These are phyloP conservation scores for Ophiostoma triangulosporum DNA, from an alignment of 2,329 filamentous ascomycete species.

Conservation along the genomic window DNA sequence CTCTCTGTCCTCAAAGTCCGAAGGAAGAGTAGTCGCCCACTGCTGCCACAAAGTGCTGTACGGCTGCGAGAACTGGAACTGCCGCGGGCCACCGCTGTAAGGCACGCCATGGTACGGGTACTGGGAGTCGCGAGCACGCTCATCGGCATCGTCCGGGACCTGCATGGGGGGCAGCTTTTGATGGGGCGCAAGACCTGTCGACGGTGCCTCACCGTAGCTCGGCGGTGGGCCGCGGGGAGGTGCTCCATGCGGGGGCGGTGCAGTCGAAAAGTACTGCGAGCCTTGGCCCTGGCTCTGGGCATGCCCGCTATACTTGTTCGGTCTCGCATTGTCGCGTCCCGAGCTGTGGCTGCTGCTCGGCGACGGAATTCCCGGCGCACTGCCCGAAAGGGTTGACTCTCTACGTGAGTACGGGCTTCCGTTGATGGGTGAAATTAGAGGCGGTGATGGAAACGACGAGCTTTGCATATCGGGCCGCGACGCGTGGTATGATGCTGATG, in stretches of 20 bases:
- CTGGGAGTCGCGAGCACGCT: background rate
- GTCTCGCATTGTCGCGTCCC: background rate
- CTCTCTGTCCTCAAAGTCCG: background rate
- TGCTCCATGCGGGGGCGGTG: background rate
- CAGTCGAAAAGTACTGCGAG: background rate
- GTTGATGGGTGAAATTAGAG: background rate
- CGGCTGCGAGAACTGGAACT: background rate
- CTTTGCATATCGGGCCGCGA: background rate
- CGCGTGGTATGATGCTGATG: background rate
- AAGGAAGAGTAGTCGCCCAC: background rate
- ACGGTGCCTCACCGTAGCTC: background rate
- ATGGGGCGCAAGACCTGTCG: background rate
- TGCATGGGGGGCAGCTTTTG: background rate
- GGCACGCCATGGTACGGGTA: background rate
- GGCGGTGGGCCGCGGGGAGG: background rate
- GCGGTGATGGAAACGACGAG: constrained; percentile 1
- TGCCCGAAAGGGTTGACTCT: background rate
- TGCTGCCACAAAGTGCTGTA: background rate
- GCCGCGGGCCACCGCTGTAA: background rate
- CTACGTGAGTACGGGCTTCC: background rate
- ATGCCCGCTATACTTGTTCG: background rate
- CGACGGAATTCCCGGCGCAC: background rate
- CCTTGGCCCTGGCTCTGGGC: background rate
- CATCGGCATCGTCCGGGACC: background rate
- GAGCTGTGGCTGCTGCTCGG: background rate